phyloP scores from a whole-genome alignment of 129 eudicot species.

The Flaveria trinervia region DNA sequence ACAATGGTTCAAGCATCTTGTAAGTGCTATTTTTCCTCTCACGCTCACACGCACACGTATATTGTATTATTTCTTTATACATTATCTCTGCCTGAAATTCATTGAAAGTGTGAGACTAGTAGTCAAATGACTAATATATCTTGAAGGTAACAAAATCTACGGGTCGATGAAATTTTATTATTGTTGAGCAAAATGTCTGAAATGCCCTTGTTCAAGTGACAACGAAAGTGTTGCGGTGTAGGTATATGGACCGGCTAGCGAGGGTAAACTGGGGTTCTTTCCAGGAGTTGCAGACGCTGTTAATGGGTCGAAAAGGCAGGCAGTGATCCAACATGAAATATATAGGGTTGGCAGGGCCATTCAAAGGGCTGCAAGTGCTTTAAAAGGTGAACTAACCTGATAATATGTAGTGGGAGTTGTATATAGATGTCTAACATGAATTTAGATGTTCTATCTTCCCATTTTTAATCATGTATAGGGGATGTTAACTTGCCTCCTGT shows the following conservation, averaged over 20 bases:
- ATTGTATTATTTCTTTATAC: neutral
- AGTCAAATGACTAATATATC: neutral
- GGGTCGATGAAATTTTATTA: neutral
- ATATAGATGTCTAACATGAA: slow-evolving; percentile 30
- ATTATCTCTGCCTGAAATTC: neutral
- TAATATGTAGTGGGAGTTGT: neutral
- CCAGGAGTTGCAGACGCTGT: slow-evolving; percentile 72
- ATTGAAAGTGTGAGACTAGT: neutral
- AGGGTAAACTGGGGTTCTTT: slow-evolving; percentile 54
- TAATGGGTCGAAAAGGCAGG: slow-evolving; percentile 31
- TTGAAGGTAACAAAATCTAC: neutral
- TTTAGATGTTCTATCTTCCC: slow-evolving; percentile 13
- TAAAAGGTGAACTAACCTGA: slow-evolving; percentile 59
- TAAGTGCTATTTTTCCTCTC: slow-evolving; percentile 37
- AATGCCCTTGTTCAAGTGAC: slow-evolving; percentile 3
- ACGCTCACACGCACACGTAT: too few relatives aligned
- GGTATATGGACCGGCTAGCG: slow-evolving; percentile 76
- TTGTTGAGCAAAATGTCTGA: neutral
- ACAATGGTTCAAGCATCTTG: slow-evolving; percentile 90
- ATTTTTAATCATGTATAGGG: slow-evolving; percentile 8
- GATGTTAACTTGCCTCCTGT: slow-evolving; percentile 7
- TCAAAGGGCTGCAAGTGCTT: slow-evolving; percentile 67
- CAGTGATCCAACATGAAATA: slow-evolving; percentile 67
- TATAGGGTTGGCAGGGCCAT: slow-evolving; percentile 92
- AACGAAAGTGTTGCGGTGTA: slow-evolving; percentile 5